Percentiles rank a stretch among this genome's conserved stretches.
These are phyloP conservation scores for Xylaria sp. DNA, from an alignment of 2,329 filamentous ascomycete species.

Conservation along the genomic window DNA sequence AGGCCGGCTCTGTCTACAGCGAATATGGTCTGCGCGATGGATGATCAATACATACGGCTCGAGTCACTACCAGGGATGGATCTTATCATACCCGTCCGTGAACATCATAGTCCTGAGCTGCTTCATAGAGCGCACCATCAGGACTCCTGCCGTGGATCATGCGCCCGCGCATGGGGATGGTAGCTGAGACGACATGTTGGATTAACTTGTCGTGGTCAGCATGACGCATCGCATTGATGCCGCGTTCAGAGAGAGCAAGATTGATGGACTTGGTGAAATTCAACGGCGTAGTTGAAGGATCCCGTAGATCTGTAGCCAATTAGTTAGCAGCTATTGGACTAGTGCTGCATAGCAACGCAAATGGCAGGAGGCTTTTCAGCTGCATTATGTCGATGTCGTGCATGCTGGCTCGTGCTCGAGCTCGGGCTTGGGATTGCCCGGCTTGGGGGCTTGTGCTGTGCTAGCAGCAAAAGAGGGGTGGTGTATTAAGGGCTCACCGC, in stretches of 20 bases:
- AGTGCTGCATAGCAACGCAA: background rate
- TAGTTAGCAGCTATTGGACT: conserved; percentile 10
- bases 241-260: conserved; percentile 90
- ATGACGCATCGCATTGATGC: conserved; percentile 85
- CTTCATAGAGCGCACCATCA: conserved; percentile 75
- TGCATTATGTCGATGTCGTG: conserved; percentile 19
- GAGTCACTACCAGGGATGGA: background rate
- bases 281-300: conserved; percentile 82
- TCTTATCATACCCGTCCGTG: conserved; percentile 76
- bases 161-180: conserved; percentile 92
- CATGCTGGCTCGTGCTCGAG: background rate
- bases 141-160: conserved; percentile 87
- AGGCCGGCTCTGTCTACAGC: conserved; percentile 87
- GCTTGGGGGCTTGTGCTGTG: background rate
- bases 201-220: conserved; percentile 75
- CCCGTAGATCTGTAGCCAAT: conserved; percentile 77
- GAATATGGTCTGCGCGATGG: conserved; percentile 72
- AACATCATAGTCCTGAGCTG: conserved; percentile 89
- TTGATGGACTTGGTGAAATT: conserved; percentile 99
- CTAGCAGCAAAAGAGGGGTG: conserved; percentile 14
- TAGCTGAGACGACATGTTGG: conserved; percentile 77
- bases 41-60: conserved; percentile 17
- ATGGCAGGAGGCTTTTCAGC: conserved; percentile 1
- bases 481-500: conserved; percentile 62
- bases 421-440: background rate